A percentile compares a stretch with the other conserved stretches of the same genome.
phyloP scores from a whole-genome alignment of 2,329 filamentous ascomycete genomes.

The Huntiella decipiens region DNA sequence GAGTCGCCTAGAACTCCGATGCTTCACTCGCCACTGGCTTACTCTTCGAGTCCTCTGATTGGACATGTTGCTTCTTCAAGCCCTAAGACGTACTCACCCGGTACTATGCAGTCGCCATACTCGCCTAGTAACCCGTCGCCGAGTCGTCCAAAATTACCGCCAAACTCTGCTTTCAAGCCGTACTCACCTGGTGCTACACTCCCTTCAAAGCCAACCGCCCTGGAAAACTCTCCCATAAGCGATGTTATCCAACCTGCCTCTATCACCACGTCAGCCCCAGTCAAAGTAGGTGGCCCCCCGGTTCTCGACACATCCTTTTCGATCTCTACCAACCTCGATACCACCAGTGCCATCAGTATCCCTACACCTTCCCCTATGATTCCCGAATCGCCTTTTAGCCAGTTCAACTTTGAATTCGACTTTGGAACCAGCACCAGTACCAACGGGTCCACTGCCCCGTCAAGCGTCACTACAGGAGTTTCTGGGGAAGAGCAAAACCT shows the following conservation, averaged over 20 bases:
- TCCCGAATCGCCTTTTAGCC: conserved; percentile 10
- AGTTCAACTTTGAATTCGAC: conserved; percentile 11
- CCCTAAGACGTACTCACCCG: not conserved
- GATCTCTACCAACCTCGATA: not conserved
- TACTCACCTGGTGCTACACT: conserved; percentile 8
- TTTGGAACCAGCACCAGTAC: not conserved
- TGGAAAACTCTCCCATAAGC: not conserved
- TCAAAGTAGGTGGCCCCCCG: not conserved
- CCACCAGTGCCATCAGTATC: not conserved
- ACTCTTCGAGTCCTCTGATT: not conserved
- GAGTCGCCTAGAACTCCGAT: conserved; percentile 1
- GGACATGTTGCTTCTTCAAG: conserved; percentile 1
- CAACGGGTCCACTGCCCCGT: not conserved
- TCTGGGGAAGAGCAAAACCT: not conserved
- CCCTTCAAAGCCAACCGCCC: not conserved
- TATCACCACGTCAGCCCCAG: not conserved
- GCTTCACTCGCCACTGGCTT: conserved; percentile 1
- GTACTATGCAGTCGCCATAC: not conserved
- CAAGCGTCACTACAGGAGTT: not conserved
- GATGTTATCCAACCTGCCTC: not conserved
- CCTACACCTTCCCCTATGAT: conserved; percentile 1
- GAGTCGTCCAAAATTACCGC: not conserved
- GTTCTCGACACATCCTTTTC: conserved; percentile 3
- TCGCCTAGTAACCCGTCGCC: not conserved
- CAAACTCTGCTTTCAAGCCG: conserved; percentile 7